Base-by-base conservation (phyloP, 257 asterid genomes). In the Phtheirospermum japonicum region DNA sequence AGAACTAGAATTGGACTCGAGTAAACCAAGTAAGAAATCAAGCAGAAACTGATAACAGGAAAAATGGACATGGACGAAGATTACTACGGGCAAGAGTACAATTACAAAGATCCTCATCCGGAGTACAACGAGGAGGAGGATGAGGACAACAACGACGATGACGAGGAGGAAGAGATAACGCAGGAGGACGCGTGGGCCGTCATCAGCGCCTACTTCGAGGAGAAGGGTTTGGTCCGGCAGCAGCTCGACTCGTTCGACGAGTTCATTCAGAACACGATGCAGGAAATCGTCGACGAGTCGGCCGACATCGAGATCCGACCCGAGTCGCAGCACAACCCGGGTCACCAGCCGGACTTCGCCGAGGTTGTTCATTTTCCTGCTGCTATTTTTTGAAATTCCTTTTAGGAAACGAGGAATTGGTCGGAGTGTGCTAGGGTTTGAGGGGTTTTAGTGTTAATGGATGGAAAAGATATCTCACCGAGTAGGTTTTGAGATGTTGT, bases 121-220 rank as follows among this genome's bases (percentile, higher is more conserved):
- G 75, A 70, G 62, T 72, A 79, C 71, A 69, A 74, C 70, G 86
- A 76, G 9, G 88, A 75, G 34, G 89, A 77, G 10, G 78, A 50
- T 4, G 16, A 18, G 5, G 32, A 77, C 17, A 67, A 80, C 17
- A 67, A 80, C 62, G 80, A 74, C 13, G 80, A 67, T 0, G 79
- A 73, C 26, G 93, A 77, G 3, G 88, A 92, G 5, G 87, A 89
- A 30, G 99, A 92, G 64, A 92, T 92, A 6, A 84, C 95, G 10
- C 99, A 92, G 80, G 99, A 92, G 64, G 97, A 92, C 36, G 97
- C 99, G 3, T 92, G 99, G 99, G 86, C 99, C 0, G 99, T 92
- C 0, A 92, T 92, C 61, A 92, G 98, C 57, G 97, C 99, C 18
- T 92, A 89, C 67, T 92, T 92, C 23, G 99, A 92, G 68, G 97